Base-by-base conservation (phyloP, 1,284 basidiomycete genomes). In the Microbotryum intermedium region DNA sequence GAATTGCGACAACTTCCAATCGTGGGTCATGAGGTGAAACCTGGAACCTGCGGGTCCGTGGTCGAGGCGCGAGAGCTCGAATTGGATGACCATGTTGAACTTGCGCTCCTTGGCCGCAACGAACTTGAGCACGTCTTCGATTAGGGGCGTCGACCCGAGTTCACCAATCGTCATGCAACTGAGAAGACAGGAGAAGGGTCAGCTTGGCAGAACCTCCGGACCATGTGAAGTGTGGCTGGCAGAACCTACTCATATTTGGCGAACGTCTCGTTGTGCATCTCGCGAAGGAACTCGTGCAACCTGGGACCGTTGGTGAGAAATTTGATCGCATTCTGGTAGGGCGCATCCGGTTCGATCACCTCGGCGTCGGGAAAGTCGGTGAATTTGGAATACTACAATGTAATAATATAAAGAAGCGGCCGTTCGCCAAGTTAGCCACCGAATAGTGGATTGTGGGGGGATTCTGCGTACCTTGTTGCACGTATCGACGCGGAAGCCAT, bases 101-200 rank as follows among this genome's bases (percentile, higher is more conserved):
- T 87, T 83, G 64, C 83, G 79, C 67, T 82, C 81, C 21, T 68
- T 70, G 0, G 84, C 83, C 6, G 83, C 77, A n/a, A 83, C 83
- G 70, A 86, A 87, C 43, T 75, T 26, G 29, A 66, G 58, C 43
- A 66, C 42, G 34, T 59, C 50, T n/a, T 56, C 47, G 18, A 57
- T 53, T 18, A 23, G 20, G 18, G 83, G 78, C 9, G 81, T 82
- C 66, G 80, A 81, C 0, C 83, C 81, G 1, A 80, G 80, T 74
- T 86, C 85, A 51, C 85, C 85, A 11, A 87, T 84, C 11, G 83
- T 84, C 63, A 86, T 81, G 20, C 82, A 72, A 52, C 72, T 70
- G 66, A 39, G 13, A 18, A 16, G 43, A 16, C 34, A 39, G 13
- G 34, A 39, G 34, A 16, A 39, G 18, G 34, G 2, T 39, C 34